phyloP scores from a whole-genome alignment of 192 early-diverging fungal species.

The Podochytrium sp. region DNA sequence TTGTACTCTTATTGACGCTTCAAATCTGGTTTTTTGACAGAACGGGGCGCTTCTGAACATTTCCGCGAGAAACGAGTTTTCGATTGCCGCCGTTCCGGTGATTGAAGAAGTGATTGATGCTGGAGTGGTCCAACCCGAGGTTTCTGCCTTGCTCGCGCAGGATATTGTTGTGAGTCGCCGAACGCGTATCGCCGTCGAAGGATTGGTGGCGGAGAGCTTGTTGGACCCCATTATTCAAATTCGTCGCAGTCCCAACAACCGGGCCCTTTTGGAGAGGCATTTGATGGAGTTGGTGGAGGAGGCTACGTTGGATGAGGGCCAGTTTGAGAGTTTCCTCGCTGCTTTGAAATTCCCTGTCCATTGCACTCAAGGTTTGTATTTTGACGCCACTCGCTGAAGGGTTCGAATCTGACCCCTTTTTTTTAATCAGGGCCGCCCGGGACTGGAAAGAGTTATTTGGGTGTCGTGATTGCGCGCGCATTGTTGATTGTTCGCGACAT shows the following conservation, averaged over 20 bases:
- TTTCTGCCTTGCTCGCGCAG: background rate
- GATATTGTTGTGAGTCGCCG: conserved; percentile 3
- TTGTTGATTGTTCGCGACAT: conserved; percentile 33
- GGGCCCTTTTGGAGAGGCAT: conserved; percentile 1
- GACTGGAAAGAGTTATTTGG: conserved; percentile 48
- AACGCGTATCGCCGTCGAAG: conserved; percentile 15
- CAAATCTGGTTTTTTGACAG: too few relatives aligned
- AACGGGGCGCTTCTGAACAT: conserved; percentile 34
- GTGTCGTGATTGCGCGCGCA: conserved; percentile 45
- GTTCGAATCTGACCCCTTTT: background rate
- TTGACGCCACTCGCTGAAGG: background rate
- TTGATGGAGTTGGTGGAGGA: conserved; percentile 33
- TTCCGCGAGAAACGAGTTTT: background rate
- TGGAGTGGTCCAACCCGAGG: background rate
- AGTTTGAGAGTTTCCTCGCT: conserved; percentile 44
- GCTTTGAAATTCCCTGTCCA: conserved; percentile 39
- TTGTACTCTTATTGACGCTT: too few relatives aligned
- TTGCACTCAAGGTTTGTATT: conserved; percentile 36
- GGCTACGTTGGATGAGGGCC: conserved; percentile 41
- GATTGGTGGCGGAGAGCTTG: conserved; percentile 32
- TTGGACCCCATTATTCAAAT: conserved; percentile 46
- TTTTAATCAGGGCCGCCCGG: conserved; percentile 32
- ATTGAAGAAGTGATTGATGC: background rate
- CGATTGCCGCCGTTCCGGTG: background rate
- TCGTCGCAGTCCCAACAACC: conserved; percentile 16